These are phyloP conservation scores for Solanum arcanum DNA, from an alignment of 257 asterid genomes.

Conservation along the genomic window DNA sequence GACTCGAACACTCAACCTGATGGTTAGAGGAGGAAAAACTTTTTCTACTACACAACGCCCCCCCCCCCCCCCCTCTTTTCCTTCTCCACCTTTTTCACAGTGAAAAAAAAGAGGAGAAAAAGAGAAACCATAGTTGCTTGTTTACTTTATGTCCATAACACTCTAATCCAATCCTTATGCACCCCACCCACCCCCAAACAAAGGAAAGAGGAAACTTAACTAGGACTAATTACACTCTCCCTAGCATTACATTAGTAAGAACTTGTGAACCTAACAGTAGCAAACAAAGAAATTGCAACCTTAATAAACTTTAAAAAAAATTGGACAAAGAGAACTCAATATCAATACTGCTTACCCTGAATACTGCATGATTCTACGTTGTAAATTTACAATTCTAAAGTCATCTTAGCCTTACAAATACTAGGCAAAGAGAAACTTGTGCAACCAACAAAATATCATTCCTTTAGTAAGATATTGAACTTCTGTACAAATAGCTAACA, in stretches of 20 bases:
- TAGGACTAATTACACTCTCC: not conserved
- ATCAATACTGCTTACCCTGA: not conserved
- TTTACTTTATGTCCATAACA: not conserved
- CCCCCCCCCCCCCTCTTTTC: too few relatives aligned
- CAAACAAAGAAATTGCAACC: not conserved
- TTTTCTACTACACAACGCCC: not conserved
- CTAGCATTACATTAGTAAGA: not conserved
- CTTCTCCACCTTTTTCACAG: too few relatives aligned
- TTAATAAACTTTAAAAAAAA: not conserved
- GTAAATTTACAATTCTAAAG: not conserved
- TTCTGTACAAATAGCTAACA: not conserved
- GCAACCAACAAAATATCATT: not conserved
- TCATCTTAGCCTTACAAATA: not conserved
- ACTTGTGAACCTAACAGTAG: not conserved
- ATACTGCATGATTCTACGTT: not conserved
- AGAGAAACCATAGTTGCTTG: not conserved
- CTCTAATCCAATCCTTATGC: not conserved
- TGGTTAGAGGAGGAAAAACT: not conserved
- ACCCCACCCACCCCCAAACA: not conserved
- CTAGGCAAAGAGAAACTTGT: not conserved
- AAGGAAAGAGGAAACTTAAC: not conserved
- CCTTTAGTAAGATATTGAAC: not conserved
- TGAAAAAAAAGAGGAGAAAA: not conserved
- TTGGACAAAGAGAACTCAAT: not conserved
- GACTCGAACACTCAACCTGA: not conserved